phyloP scores from a whole-genome alignment of 768 basidiomycete species.

The Amanita jacksonii region DNA sequence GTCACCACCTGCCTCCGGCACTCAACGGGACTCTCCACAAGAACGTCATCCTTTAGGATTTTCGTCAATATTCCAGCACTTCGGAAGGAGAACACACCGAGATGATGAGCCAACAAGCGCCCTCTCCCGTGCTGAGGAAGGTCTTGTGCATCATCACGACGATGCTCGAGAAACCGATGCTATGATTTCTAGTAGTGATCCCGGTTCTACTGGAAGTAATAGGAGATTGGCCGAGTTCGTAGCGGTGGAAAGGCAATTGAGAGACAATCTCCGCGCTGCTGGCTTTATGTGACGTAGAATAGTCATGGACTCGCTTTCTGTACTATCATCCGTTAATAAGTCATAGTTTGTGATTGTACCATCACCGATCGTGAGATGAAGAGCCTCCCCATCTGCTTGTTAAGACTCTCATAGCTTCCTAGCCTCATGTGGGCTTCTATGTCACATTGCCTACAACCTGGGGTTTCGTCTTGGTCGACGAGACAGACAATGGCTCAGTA shows the following conservation, averaged over 20 bases:
- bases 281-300: constrained; percentile 28
- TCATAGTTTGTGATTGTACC: too few relatives aligned
- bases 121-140: constrained; percentile 22
- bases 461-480: constrained; percentile 60
- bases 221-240: constrained; percentile 35
- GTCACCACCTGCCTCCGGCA: constrained; percentile 13
- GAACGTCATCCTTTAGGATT: too few relatives aligned
- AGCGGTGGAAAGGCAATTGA: constrained; percentile 46
- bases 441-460: constrained; percentile 56
- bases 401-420: constrained; percentile 55
- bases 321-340: neutral
- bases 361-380: too few relatives aligned
- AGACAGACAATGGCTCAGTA: constrained; percentile 28
- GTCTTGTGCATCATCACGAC: constrained; percentile 9
- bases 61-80: neutral
- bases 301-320: neutral
- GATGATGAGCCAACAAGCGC: constrained; percentile 18
- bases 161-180: constrained; percentile 25
- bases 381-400: constrained; percentile 76
- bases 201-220: constrained; percentile 32
- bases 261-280: constrained; percentile 50
- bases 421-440: constrained; percentile 68
- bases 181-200: constrained; percentile 23
- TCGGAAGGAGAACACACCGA: constrained; percentile 19
- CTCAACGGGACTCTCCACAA: constrained; percentile 8